A percentile compares a stretch with the other conserved stretches of the same genome.
Evolutionary conservation across 176 grass and related monocot species (phyloP).

Genomic region (Oryza rufipogon): DNA sequence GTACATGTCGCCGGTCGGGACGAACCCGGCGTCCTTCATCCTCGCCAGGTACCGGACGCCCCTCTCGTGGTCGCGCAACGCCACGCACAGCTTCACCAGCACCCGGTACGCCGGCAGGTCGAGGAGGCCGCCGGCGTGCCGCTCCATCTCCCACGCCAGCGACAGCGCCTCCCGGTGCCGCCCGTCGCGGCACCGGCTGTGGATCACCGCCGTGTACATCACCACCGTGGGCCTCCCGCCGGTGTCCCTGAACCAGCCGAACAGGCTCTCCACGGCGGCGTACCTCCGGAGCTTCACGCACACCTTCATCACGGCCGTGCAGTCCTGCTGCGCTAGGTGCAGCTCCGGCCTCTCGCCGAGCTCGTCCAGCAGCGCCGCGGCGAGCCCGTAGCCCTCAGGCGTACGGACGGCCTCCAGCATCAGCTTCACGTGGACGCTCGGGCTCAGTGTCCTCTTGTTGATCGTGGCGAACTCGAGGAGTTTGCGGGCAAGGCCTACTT

Average conservation of each 20-base stretch:
- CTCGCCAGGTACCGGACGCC: constrained; percentile 62
- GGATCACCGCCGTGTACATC: constrained; percentile 87
- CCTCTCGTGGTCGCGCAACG: constrained; percentile 62
- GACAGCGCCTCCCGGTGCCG: constrained; percentile 67
- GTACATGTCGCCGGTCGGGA: constrained; percentile 70
- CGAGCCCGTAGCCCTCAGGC: constrained; percentile 71
- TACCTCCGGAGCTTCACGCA: constrained; percentile 76
- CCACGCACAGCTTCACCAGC: constrained; percentile 65
- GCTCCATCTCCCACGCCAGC: constrained; percentile 90
- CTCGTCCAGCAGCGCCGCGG: constrained; percentile 55
- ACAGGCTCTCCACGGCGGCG: constrained; percentile 63
- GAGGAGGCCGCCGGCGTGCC: constrained; percentile 50
- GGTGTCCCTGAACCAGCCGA: constrained; percentile 64
- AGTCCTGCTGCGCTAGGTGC: constrained; percentile 58
- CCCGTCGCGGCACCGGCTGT: constrained; percentile 61
- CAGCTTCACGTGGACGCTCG: constrained; percentile 64
- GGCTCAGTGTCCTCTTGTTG: constrained; percentile 56
- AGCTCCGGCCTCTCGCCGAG: constrained; percentile 62
- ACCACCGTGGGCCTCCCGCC: constrained; percentile 53
- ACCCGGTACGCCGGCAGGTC: constrained; percentile 88
- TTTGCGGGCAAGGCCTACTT: constrained; percentile 50
- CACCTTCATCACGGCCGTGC: constrained; percentile 83
- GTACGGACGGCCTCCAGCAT: constrained; percentile 61
- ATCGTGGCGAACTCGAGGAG: constrained; percentile 65
- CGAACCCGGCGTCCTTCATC: constrained; percentile 80